These are phyloP conservation scores for Botryotinia narcissicola DNA, from an alignment of 2,329 filamentous ascomycete species.

Conservation along the genomic window DNA sequence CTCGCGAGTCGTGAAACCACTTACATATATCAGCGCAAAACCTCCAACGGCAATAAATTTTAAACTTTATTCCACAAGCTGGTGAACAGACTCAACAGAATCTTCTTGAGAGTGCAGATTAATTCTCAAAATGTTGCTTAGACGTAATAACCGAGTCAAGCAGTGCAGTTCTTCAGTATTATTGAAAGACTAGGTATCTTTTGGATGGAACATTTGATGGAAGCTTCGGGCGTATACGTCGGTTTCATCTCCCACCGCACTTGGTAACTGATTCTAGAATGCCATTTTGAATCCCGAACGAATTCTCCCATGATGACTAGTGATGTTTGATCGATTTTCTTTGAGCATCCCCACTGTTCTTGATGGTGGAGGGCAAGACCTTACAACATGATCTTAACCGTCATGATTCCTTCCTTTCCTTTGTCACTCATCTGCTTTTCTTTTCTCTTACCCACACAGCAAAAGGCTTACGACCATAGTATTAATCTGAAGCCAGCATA, in stretches of 20 bases:
- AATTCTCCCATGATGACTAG: background rate
- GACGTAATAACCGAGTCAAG: background rate
- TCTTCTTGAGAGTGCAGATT: conserved; percentile 7
- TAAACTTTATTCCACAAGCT: background rate
- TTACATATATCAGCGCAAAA: conserved; percentile 1
- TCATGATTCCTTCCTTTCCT: background rate
- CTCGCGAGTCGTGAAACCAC: background rate
- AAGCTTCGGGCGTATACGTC: background rate
- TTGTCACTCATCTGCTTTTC: background rate
- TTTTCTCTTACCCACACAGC: background rate
- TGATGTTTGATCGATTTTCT: background rate
- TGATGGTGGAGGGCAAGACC: background rate
- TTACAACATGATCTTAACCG: background rate
- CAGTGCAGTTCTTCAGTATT: background rate
- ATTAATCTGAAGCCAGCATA: background rate
- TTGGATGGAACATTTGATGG: background rate
- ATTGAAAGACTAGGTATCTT: background rate
- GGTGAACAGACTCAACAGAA: background rate
- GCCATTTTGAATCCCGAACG: background rate
- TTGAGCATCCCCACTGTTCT: background rate
- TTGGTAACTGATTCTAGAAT: conserved; percentile 10
- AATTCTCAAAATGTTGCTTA: conserved; percentile 1
- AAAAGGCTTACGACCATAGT: background rate
- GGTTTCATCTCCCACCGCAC: background rate
- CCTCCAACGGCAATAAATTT: background rate